These are phyloP conservation scores for Emergomyces africanus DNA, from an alignment of 2,329 filamentous ascomycete genomes.

Conservation along the genomic window DNA sequence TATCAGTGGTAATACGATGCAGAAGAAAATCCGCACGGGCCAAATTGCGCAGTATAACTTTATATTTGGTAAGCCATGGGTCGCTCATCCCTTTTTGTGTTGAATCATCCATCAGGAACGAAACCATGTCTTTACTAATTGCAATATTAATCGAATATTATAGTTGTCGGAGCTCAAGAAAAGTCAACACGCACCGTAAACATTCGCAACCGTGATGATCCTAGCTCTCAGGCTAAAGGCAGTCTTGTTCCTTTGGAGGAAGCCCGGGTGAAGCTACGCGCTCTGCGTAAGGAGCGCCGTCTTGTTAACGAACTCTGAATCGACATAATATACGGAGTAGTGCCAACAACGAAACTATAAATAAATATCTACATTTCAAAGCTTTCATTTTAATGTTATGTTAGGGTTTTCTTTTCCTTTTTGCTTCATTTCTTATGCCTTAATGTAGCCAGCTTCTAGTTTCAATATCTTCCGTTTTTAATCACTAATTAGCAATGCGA, in stretches of 20 bases:
- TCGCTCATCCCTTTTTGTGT: not conserved
- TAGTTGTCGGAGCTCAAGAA: slow-evolving; percentile 51
- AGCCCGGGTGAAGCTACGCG: slow-evolving; percentile 41
- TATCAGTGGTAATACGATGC: slow-evolving; percentile 37
- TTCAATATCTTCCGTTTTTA: not conserved
- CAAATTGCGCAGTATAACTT: slow-evolving; percentile 40
- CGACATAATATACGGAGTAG: not conserved
- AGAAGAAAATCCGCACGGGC: slow-evolving; percentile 39
- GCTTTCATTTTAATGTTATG: not conserved
- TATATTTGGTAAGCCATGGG: slow-evolving; percentile 32
- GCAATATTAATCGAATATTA: not conserved
- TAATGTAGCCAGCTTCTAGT: not conserved
- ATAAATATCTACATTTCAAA: not conserved
- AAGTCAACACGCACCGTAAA: slow-evolving; percentile 47
- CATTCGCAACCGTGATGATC: slow-evolving; percentile 52
- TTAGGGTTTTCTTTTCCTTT: not conserved
- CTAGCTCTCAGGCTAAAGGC: slow-evolving; percentile 48
- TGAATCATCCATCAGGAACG: not conserved
- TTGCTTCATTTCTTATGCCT: not conserved
- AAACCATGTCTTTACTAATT: slow-evolving; percentile 10
- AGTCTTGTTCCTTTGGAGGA: slow-evolving; percentile 49
- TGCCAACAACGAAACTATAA: not conserved
- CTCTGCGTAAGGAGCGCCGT: slow-evolving; percentile 34
- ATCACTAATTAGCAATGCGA: not conserved
- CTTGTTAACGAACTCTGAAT: slow-evolving; percentile 29